A percentile compares a stretch with the other conserved stretches of the same genome.
Conservation (phyloP, 1,284 basidiomycete genomes). For the Trametes hirsuta region DNA sequence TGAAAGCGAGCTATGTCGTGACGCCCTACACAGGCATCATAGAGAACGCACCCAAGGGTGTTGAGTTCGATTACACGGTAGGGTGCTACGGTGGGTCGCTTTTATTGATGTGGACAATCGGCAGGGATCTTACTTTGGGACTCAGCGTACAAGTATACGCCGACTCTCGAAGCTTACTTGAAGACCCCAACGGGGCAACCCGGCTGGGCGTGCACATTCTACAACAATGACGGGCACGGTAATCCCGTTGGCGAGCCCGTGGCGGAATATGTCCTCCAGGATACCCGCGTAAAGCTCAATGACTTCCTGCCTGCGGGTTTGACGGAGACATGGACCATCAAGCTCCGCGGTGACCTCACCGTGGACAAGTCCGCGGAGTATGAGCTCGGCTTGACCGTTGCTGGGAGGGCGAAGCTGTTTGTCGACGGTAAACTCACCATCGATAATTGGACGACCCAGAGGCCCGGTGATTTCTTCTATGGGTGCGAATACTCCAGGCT, state of each 20-base stretch:
- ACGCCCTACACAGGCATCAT: slow-evolving; percentile 63
- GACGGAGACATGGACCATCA: slow-evolving; percentile 65
- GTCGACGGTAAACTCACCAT: slow-evolving; percentile 63
- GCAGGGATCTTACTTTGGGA: background rate
- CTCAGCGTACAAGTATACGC: slow-evolving; percentile 62
- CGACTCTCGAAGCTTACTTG: slow-evolving; percentile 58
- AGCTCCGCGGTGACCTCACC: slow-evolving; percentile 59
- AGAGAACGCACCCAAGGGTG: slow-evolving; percentile 46
- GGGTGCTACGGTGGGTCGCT: slow-evolving; percentile 59
- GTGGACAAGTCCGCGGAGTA: slow-evolving; percentile 55
- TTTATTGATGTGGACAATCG: background rate
- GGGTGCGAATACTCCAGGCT: slow-evolving; percentile 43
- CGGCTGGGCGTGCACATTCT: slow-evolving; percentile 68
- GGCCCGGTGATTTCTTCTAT: slow-evolving; percentile 70
- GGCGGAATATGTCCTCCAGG: slow-evolving; percentile 53
- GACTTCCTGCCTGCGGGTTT: slow-evolving; percentile 66
- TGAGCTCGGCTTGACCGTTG: slow-evolving; percentile 74
- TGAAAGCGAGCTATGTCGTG: slow-evolving; percentile 50
- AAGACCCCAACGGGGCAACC: slow-evolving; percentile 51
- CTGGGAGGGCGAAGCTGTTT: slow-evolving; percentile 69
- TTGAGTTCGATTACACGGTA: slow-evolving; percentile 53
- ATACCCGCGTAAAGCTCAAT: slow-evolving; percentile 68
- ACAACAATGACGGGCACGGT: slow-evolving; percentile 52
- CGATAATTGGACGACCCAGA: slow-evolving; percentile 73
- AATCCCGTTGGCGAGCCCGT: slow-evolving; percentile 45